Base-by-base conservation (phyloP, 257 asterid species). In the Solanum rostratum region DNA sequence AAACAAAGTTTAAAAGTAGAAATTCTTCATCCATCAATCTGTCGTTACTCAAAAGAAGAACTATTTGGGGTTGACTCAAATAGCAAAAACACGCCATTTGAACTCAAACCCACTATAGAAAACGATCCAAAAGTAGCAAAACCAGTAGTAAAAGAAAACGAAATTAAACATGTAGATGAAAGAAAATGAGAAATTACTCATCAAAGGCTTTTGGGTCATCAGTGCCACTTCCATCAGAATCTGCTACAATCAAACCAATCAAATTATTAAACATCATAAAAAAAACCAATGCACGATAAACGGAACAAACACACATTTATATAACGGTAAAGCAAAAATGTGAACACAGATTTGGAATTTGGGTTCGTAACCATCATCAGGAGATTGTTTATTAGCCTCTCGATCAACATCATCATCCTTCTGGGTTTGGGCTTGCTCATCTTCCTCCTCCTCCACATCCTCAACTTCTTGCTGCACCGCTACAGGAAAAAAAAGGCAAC, bases 161-260 rank as follows among this genome's bases (percentile, higher is more conserved):
- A 81, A 83, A 39, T 33, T 7, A 59, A 45, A 83, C 89, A 83
- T 85, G 89, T 89, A 88, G 65, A 83, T 81, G 29, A 60, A 79
- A 7, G 19, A 43, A 76, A 52, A 81, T 19, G 45, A 57, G 30
- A 33, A 46, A 55, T 39, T 84, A 89, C 91, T 89, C 90, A 52
- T 86, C 89, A 85, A 85, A 89, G 50, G 86, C 90, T 84, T 89
- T 89, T 22, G 91, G 91, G 52, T 87, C 33, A 30, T 30, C 91
- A 78, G 90, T 87, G 59, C 91, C 91, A 70, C 90, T 89, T 69
- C 85, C 90, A 41, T 87, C 89, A 69, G 90, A 87, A n/a, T n/a
- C 85, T 89, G n/a, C 91, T 89, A 86, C 54, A 85, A 85, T n/a
- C n/a, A n/a, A n/a, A n/a, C n/a, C 4, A 66, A 86, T 54, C 66